Base-by-base conservation (phyloP, 73 alveolate species). In the Tetrahymena elliotti region DNA sequence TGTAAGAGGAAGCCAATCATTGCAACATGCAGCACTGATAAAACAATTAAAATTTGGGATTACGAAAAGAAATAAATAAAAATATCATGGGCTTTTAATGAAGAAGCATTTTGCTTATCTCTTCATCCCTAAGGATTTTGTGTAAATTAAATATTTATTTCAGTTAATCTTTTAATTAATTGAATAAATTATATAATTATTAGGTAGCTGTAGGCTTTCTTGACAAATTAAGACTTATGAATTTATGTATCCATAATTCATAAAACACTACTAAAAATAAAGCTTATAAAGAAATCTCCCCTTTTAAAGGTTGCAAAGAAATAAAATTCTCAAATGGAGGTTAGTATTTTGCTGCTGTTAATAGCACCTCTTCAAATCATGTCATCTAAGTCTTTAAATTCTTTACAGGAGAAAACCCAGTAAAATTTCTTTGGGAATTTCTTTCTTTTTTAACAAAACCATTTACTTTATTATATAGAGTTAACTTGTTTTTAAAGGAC, bases 261-360 rank as follows among this genome's bases (percentile, higher is more conserved):
- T 68, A 68, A 68, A 68, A 97, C 96, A 53, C 95, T 83, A 97
- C 96, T 96, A 47, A 93, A 41, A 94, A 97, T 6, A 96, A 97
- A 94, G 95, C 99, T 12, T 99, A 96, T 97, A 98, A 98, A 94
- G 99, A 98, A 95, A 97, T 99, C 54, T 94, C 84, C 12, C 99
- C 99, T 54, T 98, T 99, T 93, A 99, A 98, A 96, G 98, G 97
- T 18, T 82, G 96, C 93, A 93, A 98, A 52, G 99, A 98, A 97
- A 97, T 98, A 83, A 97, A 97, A 95, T 99, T 99, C 96, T 98
- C 99, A 82, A 97, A 99, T 95, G 99, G 99, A 24, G 99, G 99
- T 27, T 99, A 99, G 47, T 94, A 98, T 93, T 99, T 99, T 96
- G 99, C 99, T 15, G 99, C 99, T 35, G 99, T 97, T 20, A 99